A percentile compares a stretch with the other conserved stretches of the same genome.
These are phyloP conservation scores for Colletotrichum scovillei DNA, from an alignment of 2,329 filamentous ascomycete genomes.

Conservation along the genomic window DNA sequence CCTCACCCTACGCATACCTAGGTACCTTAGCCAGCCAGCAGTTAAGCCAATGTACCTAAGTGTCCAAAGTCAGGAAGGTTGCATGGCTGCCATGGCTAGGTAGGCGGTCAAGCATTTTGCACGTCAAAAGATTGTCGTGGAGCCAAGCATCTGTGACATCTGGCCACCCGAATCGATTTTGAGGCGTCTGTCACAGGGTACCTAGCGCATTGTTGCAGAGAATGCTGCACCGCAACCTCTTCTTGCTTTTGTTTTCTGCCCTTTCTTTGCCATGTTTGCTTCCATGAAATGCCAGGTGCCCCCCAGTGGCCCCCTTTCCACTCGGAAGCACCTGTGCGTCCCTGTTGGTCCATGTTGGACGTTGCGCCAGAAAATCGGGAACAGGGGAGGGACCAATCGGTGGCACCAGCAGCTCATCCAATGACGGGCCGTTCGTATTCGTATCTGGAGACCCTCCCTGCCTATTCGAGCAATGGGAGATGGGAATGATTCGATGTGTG, in stretches of 20 bases:
- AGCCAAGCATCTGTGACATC: constrained; percentile 16
- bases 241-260: not conserved
- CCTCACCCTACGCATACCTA: too few species aligned
- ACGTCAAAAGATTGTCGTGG: constrained; percentile 6
- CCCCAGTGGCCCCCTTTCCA: not conserved
- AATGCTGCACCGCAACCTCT: not conserved
- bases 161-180: constrained; percentile 8
- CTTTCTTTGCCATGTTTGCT: not conserved
- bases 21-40: not conserved
- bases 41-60: not conserved
- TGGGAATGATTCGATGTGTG: constrained; percentile 32
- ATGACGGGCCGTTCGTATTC: constrained; percentile 36
- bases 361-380: constrained; percentile 29
- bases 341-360: constrained; percentile 7
- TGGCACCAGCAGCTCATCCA: constrained; percentile 21
- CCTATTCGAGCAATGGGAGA: constrained; percentile 24
- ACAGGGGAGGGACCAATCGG: constrained; percentile 18
- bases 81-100: not conserved
- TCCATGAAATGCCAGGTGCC: not conserved
- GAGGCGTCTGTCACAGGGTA: constrained; percentile 10
- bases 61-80: not conserved
- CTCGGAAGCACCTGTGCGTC: not conserved
- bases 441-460: constrained; percentile 25
- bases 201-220: not conserved
- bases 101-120: constrained; percentile 30